Evolutionary conservation across 495 filamentous ascomycete genomes (phyloP).

Genomic region (Corynascus novoguineensis): DNA sequence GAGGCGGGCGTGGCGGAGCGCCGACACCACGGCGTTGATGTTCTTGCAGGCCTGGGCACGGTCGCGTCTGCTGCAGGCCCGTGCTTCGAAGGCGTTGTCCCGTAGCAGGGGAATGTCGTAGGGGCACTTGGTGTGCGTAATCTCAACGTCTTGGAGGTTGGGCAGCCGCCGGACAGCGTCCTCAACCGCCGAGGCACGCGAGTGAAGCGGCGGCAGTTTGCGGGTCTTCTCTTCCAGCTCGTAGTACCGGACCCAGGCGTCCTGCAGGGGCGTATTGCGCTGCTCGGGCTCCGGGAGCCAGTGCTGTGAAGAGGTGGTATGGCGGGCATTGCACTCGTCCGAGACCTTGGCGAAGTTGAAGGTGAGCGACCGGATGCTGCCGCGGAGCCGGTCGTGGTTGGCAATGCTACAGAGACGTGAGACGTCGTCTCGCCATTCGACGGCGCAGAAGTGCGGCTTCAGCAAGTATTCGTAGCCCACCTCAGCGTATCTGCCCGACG

Average conservation of each 20-base stretch:
- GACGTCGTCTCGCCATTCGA: constrained; percentile 46
- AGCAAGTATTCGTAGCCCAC: constrained; percentile 44
- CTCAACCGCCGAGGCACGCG: constrained; percentile 35
- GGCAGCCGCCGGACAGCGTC: constrained; percentile 39
- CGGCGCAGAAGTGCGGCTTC: constrained; percentile 35
- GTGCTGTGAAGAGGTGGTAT: constrained; percentile 38
- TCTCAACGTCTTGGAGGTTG: constrained; percentile 40
- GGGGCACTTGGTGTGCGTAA: constrained; percentile 41
- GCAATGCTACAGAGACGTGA: constrained; percentile 40
- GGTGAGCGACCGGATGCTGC: constrained; percentile 37
- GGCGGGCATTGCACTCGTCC: constrained; percentile 41
- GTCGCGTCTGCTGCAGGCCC: constrained; percentile 41
- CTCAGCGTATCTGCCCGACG: constrained; percentile 34
- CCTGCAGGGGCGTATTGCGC: constrained; percentile 32
- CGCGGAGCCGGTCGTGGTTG: constrained; percentile 38
- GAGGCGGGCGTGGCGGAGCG: constrained; percentile 36
- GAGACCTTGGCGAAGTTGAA: constrained; percentile 42
- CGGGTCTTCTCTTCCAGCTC: constrained; percentile 35
- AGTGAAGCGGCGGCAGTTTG: constrained; percentile 35
- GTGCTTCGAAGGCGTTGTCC: constrained; percentile 37
- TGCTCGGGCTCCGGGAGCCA: constrained; percentile 38
- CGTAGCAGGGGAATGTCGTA: constrained; percentile 34
- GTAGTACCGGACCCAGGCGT: constrained; percentile 35
- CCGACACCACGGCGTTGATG: constrained; percentile 41
- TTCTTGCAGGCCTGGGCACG: constrained; percentile 38